Evolutionary conservation across 371 early-diverging fungal species (phyloP), one percentile per base, ranked within the genome.

Genomic region (Gilbertella persicaria): DNA sequence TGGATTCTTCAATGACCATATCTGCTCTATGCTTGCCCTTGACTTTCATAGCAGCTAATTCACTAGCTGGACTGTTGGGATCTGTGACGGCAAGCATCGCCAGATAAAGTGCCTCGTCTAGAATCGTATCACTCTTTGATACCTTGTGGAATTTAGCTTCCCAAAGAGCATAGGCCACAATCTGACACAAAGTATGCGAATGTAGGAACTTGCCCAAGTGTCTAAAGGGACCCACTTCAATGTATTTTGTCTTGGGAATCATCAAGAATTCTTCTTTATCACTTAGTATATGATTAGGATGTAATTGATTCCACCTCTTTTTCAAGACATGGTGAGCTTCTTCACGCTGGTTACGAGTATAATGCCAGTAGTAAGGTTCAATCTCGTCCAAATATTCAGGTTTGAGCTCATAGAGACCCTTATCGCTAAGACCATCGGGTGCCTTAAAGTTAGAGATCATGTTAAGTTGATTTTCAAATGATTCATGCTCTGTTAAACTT

Each of bases 291-390:
- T 55, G 26, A 6, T 60, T 56, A 7, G 66, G 63, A 17, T 63
- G 38, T 1, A 49, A 30, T 14, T 63, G 55, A 16, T 70, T 68
- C 51, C 60, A 62, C 14, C 64, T 60, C 16, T 55, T 67, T n/a
- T 61, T 69, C 45, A 93, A 71, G 14, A 83, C 78, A 39, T 85
- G 89, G 39, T 92, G 90, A 0, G 93, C 85, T 50, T 93, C 93
- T 49, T 92, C 94, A 2, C 95, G 87, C 60, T 95, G 91, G 60
- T 96, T 94, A 5, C 91, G 82, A 14, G 89, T 84, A 66, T 90
- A 95, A 58, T 95, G 94, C 72, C 91, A 90, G 69, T 90, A 97
- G 77, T 92, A 95, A 5, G 95, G 94, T 50, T 97, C 91, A 9
- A 95, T 89, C 28, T 93, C 89, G 30, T 80, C 81, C 58, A 87